Evolutionary conservation across 441 rosid genomes (phyloP).

Genomic region (Erysimum cheiri): DNA sequence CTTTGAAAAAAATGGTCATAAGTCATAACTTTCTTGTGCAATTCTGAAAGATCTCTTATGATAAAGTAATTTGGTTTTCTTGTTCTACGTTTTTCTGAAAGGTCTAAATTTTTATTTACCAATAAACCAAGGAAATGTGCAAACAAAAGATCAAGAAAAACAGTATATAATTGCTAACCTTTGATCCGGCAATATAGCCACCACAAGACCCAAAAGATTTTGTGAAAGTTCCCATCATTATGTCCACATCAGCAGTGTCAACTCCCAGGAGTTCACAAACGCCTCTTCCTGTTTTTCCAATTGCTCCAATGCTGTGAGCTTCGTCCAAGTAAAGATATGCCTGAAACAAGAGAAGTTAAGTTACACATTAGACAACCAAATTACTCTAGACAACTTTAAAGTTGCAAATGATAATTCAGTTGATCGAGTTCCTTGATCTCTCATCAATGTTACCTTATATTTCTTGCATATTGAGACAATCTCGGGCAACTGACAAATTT

Average conservation of each 20-base stretch:
- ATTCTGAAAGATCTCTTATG: no score
- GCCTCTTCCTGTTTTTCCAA: slow-evolving; percentile 88
- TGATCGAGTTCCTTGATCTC: slow-evolving; percentile 3
- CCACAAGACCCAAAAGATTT: slow-evolving; percentile 95
- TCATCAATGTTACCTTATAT: slow-evolving; percentile 60
- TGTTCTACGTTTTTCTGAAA: background rate
- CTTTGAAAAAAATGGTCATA: background rate
- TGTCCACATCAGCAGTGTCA: slow-evolving; percentile 82
- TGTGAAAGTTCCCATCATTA: slow-evolving; percentile 97
- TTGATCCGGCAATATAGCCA: slow-evolving; percentile 89
- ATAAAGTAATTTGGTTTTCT: background rate
- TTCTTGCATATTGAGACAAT: slow-evolving; percentile 84
- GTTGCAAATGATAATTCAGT: slow-evolving; percentile 1
- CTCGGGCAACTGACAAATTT: slow-evolving; percentile 87
- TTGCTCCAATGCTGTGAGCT: slow-evolving; percentile 96
- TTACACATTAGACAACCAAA: slow-evolving; percentile 6
- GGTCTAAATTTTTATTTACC: background rate
- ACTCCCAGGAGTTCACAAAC: slow-evolving; percentile 94
- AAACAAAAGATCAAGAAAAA: background rate
- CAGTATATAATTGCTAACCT: slow-evolving; percentile 49
- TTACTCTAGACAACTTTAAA: background rate
- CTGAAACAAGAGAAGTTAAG: slow-evolving; percentile 38
- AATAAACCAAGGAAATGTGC: background rate
- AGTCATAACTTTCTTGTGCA: no score
- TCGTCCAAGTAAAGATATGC: slow-evolving; percentile 83